Evolutionary conservation across 2,329 filamentous ascomycete genomes (phyloP), one percentile per base, ranked within the genome.

Genomic region (Aspergillus uvarum): DNA sequence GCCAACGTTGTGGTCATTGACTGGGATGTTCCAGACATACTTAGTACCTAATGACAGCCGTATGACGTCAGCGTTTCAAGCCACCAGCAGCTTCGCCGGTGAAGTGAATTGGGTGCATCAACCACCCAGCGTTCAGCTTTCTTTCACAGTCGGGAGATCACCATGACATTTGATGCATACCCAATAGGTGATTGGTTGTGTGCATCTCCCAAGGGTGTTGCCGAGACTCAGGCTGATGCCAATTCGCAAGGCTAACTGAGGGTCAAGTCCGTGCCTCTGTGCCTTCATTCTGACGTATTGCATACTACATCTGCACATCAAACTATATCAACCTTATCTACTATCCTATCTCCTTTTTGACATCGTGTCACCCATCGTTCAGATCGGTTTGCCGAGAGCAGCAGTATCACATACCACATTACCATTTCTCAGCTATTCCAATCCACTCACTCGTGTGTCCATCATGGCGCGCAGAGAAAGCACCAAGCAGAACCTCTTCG

Each of bases 401-500:
- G n/a, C 38, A 7, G 38, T 8, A 44, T 44, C 38, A 42, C 21
- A 26, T 44, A 42, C 3, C 8, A 5, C 14, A 19, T 3, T 53
- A 21, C n/a, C 29, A 6, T 26, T 38, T 12, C 19, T 19, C 38
- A 11, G 5, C 22, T 26, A 42, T 12, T 8, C 2, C 26, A 29
- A 26, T 14, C 22, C 19, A 26, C 8, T 24, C 29, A 14, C 5
- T 11, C 12, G 16, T 44, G 16, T 26, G 42, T 5, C 52, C 35
- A 54, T 10, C 6, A 54, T 54, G 38, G 29, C 50, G 32, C 32
- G 29, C 51, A 14, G 38, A 44, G 38, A 47, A 47, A 42, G 19
- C 35, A 49, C 52, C 8, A 74, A 73, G 47, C 68, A 66, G 21
- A 70, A 70, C n/a, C 66, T 76, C 6, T 71, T 96, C 54, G 87